Percentiles rank a stretch among this genome's conserved stretches.
Conservation (phyloP, 2,329 filamentous ascomycete species). For the Furcasterigmium furcatum region DNA sequence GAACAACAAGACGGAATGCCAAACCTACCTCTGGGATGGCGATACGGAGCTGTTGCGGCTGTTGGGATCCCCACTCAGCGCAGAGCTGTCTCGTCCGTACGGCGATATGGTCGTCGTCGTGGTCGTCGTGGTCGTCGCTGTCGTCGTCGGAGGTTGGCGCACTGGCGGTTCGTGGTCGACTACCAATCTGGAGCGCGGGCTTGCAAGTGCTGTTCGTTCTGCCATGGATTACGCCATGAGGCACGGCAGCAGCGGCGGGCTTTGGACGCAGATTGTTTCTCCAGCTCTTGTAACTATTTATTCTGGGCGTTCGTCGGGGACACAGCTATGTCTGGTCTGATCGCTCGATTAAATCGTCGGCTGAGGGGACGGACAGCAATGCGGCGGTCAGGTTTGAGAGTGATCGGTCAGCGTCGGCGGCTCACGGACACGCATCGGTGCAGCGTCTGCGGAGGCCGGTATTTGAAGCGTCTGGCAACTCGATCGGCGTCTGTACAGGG, state of each 20-base stretch:
- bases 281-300: not conserved
- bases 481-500: too few species aligned
- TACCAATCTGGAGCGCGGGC: conserved; percentile 47
- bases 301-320: not conserved
- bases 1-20: conserved; percentile 2
- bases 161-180: conserved; percentile 49
- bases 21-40: conserved; percentile 13
- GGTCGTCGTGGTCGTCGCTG: not conserved
- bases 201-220: conserved; percentile 54
- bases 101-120: not conserved
- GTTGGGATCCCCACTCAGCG: not conserved
- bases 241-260: conserved; percentile 26
- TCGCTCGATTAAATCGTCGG: not conserved
- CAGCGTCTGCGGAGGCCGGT: too few species aligned
- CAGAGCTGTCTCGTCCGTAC: not conserved
- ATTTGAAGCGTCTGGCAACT: too few species aligned
- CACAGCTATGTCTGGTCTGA: not conserved
- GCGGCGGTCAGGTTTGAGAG: too few species aligned
- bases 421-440: too few species aligned
- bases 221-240: conserved; percentile 68
- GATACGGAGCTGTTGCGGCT: conserved; percentile 6
- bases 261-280: not conserved
- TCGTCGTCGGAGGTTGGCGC: conserved; percentile 42
- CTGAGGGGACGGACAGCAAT: too few species aligned
- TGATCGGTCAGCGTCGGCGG: too few species aligned